Conservation (phyloP, 2,329 filamentous ascomycete genomes). For the Pseudopyrenochaeta lycopersici region DNA sequence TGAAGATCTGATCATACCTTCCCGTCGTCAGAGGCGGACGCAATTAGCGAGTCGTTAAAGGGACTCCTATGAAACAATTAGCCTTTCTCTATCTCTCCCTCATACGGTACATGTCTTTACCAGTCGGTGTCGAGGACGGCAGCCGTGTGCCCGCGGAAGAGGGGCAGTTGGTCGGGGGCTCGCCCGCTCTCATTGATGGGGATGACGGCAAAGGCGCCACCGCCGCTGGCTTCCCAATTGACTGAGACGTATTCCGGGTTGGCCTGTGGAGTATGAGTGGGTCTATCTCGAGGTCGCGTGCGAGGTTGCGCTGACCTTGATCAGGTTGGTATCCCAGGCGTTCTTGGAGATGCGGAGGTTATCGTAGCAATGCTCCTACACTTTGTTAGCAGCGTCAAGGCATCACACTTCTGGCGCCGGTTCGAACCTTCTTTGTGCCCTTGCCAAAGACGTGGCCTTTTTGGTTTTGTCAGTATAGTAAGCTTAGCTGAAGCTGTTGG, state of each 20-base stretch:
- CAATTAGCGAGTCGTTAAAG: constrained; percentile 92
- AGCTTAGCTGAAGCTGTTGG: constrained; percentile 34
- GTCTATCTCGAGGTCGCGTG: constrained; percentile 38
- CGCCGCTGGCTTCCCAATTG: constrained; percentile 97
- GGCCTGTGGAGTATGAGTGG: constrained; percentile 65
- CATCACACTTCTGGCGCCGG: neutral
- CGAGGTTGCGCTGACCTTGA: constrained; percentile 74
- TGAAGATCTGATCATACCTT: constrained; percentile 64
- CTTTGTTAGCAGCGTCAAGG: neutral
- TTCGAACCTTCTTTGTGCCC: constrained; percentile 78
- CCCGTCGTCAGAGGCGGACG: constrained; percentile 94
- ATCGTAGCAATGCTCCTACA: constrained; percentile 92
- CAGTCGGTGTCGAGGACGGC: constrained; percentile 97
- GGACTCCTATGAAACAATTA: constrained; percentile 73
- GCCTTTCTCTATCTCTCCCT: constrained; percentile 2
- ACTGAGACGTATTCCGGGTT: constrained; percentile 96
- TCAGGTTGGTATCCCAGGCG: constrained; percentile 98
- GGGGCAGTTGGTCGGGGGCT: constrained; percentile 88
- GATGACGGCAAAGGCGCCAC: constrained; percentile 96
- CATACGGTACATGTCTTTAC: constrained; percentile 55
- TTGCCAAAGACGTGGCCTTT: constrained; percentile 98
- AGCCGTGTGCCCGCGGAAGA: constrained; percentile 96
- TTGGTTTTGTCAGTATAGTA: constrained; percentile 29
- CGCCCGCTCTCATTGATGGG: constrained; percentile 89
- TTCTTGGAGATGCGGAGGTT: constrained; percentile 97